Base-by-base conservation (phyloP, 768 basidiomycete genomes). In the Mycena capillaripes region DNA sequence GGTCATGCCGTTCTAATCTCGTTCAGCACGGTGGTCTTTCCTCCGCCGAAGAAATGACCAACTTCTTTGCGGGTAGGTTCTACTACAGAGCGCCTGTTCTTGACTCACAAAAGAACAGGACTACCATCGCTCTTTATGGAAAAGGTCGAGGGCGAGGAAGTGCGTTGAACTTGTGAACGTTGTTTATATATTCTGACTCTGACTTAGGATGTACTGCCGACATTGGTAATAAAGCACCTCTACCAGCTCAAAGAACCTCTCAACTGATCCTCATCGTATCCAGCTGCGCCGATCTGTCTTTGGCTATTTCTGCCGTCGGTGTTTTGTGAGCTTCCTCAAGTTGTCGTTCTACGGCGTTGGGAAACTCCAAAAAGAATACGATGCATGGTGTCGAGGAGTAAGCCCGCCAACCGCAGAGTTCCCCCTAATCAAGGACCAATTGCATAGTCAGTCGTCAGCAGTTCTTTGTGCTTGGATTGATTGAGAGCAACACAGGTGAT, bases 221-320 rank as follows among this genome's bases (percentile, higher is more conserved):
- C 81, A 27, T 75, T 85, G 72, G 83, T 85, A 77, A 72, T 65
- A 40, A 55, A 19, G 30, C 9, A 23, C 23, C 16, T 60, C 34
- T 52, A 16, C 50, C 34, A 48, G 46, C 34, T 25, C 21, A n/a
- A n/a, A n/a, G n/a, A n/a, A n/a, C 12, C 27, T 48, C 10, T 32
- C 27, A 11, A 44, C 14, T 58, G 59, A 66, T 17, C 12, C 40
- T 44, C 29, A 30, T 32, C 42, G 25, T 38, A 68, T 59, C 55
- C 63, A 95, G 95, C 86, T 85, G 62, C 90, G 93, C 30, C 90
- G 93, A 23, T 96, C 95, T 3, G 81, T 94, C 25, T 93, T 95
- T 79, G 95, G 94, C 3, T 94, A 90, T 76, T 96, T 95, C 77
- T 91, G 89, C 75, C 92, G 95, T 56, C 87, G 95, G 46, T 95